Conservation (phyloP, 495 filamentous ascomycete genomes). For the Margaritispora aquatica region DNA sequence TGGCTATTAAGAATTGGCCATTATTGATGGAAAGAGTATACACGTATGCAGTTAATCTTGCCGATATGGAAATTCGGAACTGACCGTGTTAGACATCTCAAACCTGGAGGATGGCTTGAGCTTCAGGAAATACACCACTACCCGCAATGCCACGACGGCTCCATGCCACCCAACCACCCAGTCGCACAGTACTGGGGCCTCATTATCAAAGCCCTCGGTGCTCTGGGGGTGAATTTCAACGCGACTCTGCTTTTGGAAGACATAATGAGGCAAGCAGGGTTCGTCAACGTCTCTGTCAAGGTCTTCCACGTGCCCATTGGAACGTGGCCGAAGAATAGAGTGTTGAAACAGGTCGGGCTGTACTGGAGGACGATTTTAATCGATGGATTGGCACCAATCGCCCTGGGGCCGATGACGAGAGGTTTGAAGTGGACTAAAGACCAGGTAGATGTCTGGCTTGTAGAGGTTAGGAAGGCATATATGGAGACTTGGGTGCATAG, state of each 20-base stretch:
- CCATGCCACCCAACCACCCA: conserved; percentile 42
- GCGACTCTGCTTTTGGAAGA: conserved; percentile 40
- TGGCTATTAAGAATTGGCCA: too few species aligned
- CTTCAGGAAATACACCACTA: conserved; percentile 36
- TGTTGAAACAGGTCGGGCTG: conserved; percentile 56
- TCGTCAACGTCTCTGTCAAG: conserved; percentile 50
- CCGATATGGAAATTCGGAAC: too few species aligned
- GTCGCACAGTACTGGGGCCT: conserved; percentile 43
- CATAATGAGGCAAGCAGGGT: conserved; percentile 49
- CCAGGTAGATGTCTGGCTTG: conserved; percentile 40
- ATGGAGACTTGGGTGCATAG: conserved; percentile 34
- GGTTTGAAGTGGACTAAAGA: conserved; percentile 41
- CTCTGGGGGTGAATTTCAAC: conserved; percentile 44
- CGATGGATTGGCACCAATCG: conserved; percentile 56
- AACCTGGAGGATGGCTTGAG: conserved; percentile 54
- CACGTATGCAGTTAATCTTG: too few species aligned
- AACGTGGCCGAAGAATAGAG: conserved; percentile 57
- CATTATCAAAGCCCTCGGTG: conserved; percentile 34
- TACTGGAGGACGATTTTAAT: conserved; percentile 51
- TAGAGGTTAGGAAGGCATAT: conserved; percentile 40
- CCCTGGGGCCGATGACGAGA: conserved; percentile 55
- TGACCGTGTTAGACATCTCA: conserved; percentile 36
- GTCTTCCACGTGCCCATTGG: conserved; percentile 61
- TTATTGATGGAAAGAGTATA: too few species aligned
- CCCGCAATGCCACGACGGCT: conserved; percentile 41